Percentiles rank a stretch among this genome's conserved stretches.
Conservation (phyloP, 164 flowering plant species). For the Annona cherimola region DNA sequence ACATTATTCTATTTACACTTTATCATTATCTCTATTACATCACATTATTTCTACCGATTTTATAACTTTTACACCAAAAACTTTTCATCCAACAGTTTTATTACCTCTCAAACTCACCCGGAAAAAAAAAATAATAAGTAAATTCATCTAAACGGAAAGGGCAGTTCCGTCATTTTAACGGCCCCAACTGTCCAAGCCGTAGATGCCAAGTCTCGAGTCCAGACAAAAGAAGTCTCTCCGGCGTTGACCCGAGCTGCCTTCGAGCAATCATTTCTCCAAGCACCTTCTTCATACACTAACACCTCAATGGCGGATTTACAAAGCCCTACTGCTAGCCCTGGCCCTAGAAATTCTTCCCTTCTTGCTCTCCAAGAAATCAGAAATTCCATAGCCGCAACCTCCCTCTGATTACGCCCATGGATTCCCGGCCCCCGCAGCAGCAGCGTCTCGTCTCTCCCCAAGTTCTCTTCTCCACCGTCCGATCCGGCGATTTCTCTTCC, state of each 20-base stretch:
- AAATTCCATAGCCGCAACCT: constrained; percentile 1
- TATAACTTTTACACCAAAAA: too few species aligned
- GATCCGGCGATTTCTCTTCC: constrained; percentile 54
- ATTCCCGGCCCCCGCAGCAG: constrained; percentile 35
- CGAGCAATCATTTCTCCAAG: not conserved
- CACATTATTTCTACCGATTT: too few species aligned
- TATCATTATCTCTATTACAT: too few species aligned
- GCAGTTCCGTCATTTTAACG: not conserved
- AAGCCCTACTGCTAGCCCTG: too few species aligned
- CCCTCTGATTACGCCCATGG: constrained; percentile 28
- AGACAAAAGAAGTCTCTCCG: not conserved
- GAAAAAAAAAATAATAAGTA: too few species aligned
- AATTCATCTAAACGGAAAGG: not conserved
- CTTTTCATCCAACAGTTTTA: too few species aligned
- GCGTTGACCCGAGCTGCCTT: not conserved
- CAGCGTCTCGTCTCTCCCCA: constrained; percentile 59
- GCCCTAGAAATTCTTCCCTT: not conserved
- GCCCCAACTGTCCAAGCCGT: not conserved
- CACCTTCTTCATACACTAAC: too few species aligned
- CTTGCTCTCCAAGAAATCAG: not conserved
- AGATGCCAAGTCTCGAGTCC: not conserved
- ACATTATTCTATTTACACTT: too few species aligned
- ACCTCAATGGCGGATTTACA: not conserved
- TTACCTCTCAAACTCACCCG: too few species aligned
- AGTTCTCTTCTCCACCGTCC: constrained; percentile 60